These are phyloP conservation scores for Schrenkiella parvula DNA, from an alignment of 345 rosid species.

Conservation along the genomic window DNA sequence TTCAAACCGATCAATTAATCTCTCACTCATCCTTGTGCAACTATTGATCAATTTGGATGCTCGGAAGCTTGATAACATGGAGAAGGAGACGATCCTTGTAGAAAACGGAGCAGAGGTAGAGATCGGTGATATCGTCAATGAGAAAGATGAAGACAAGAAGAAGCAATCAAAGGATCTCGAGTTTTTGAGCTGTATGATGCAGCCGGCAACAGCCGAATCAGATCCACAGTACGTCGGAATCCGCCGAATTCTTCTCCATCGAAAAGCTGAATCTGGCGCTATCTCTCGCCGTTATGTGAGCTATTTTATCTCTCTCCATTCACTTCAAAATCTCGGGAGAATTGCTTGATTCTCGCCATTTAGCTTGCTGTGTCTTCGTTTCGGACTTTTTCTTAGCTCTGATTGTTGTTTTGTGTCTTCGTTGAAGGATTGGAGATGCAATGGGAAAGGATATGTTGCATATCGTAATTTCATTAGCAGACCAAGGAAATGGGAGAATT, in stretches of 20 bases:
- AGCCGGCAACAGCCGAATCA: slow-evolving; percentile 54
- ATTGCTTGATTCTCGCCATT: neutral
- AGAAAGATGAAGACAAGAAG: slow-evolving; percentile 15
- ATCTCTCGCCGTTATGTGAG: slow-evolving; percentile 61
- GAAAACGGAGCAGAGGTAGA: slow-evolving; percentile 27
- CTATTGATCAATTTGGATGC: neutral
- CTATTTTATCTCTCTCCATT: neutral
- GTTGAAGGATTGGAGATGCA: slow-evolving; percentile 95
- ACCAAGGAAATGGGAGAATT: slow-evolving; percentile 80
- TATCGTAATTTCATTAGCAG: slow-evolving; percentile 77
- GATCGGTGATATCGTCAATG: slow-evolving; percentile 11
- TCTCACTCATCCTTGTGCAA: neutral
- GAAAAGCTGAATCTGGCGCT: slow-evolving; percentile 63
- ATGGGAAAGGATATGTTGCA: slow-evolving; percentile 79
- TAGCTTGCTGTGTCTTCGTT: neutral
- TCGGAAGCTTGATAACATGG: slow-evolving; percentile 34
- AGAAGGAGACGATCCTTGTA: slow-evolving; percentile 27
- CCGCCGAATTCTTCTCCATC: slow-evolving; percentile 82
- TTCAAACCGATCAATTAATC: neutral
- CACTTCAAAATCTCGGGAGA: neutral
- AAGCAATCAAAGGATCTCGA: slow-evolving; percentile 53
- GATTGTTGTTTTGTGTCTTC: neutral
- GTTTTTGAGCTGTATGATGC: slow-evolving; percentile 73
- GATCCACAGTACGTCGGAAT: slow-evolving; percentile 68
- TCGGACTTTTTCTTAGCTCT: neutral